These are phyloP conservation scores for Erysimum cheiri DNA, from an alignment of 441 rosid species.

Conservation along the genomic window DNA sequence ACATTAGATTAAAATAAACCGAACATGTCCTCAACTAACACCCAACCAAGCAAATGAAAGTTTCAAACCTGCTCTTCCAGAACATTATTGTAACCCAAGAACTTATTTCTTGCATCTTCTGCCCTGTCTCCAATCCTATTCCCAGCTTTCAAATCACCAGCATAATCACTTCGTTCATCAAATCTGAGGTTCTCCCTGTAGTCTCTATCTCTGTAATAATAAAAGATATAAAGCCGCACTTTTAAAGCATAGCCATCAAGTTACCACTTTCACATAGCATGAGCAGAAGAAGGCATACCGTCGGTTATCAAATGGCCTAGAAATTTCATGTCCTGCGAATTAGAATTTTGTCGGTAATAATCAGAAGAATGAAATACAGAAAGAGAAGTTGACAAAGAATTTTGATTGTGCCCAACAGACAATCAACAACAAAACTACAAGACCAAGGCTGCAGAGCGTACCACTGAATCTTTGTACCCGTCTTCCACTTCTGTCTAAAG, in stretches of 20 bases:
- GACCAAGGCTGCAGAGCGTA: slow-evolving; percentile 46
- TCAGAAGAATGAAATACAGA: slow-evolving; percentile 30
- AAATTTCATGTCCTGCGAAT: slow-evolving; percentile 73
- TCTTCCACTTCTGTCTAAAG: slow-evolving; percentile 65
- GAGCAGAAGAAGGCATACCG: slow-evolving; percentile 50
- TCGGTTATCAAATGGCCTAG: slow-evolving; percentile 59
- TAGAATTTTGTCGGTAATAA: slow-evolving; percentile 20
- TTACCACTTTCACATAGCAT: slow-evolving; percentile 9
- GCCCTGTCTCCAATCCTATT: slow-evolving; percentile 57
- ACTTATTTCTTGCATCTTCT: slow-evolving; percentile 52
- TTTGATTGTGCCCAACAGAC: slow-evolving; percentile 13
- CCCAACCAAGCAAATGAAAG: slow-evolving; percentile 28
- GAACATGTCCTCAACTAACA: slow-evolving; percentile 16
- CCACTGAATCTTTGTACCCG: slow-evolving; percentile 53
- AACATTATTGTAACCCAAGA: slow-evolving; percentile 52
- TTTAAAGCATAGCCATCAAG: slow-evolving; percentile 18
- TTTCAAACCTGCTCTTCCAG: slow-evolving; percentile 71
- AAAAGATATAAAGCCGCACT: slow-evolving; percentile 22
- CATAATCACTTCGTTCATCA: slow-evolving; percentile 62
- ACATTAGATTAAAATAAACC: slow-evolving; percentile 7
- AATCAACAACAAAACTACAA: slow-evolving; percentile 22
- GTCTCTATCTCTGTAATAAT: slow-evolving; percentile 57
- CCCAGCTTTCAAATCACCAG: slow-evolving; percentile 61
- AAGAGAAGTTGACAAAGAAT: neutral
- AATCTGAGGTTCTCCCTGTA: slow-evolving; percentile 55